These are phyloP conservation scores for Stemphylium beticola DNA, from an alignment of 2,329 filamentous ascomycete species.

Conservation along the genomic window DNA sequence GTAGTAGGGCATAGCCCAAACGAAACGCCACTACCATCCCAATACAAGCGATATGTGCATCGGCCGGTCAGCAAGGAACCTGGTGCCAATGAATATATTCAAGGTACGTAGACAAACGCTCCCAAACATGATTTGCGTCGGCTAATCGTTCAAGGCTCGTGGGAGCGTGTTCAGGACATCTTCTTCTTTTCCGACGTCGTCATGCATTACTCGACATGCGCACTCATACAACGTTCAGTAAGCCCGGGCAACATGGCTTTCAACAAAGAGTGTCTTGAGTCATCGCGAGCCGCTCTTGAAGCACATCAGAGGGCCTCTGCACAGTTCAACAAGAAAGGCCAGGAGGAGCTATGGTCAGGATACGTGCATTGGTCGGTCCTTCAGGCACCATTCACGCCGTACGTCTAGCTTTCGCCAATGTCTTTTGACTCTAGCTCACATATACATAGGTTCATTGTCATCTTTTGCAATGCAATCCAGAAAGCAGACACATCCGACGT, in stretches of 20 bases:
- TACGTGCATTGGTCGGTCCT: constrained; percentile 41
- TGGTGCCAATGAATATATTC: constrained; percentile 16
- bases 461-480: constrained; percentile 59
- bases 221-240: constrained; percentile 42
- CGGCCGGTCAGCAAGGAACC: constrained; percentile 1
- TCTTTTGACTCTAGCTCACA: neutral
- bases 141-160: constrained; percentile 10
- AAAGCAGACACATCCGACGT: constrained; percentile 62
- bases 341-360: constrained; percentile 43
- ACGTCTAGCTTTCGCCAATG: neutral
- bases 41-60: constrained; percentile 19
- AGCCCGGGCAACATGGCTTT: constrained; percentile 42
- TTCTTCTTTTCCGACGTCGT: constrained; percentile 43
- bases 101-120: constrained; percentile 7
- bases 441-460: constrained; percentile 50
- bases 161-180: constrained; percentile 35
- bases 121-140: neutral
- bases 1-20: constrained; percentile 22
- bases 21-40: constrained; percentile 34
- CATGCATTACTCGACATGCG: constrained; percentile 42
- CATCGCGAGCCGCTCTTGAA: constrained; percentile 39
- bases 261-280: constrained; percentile 40
- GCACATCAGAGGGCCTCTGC: constrained; percentile 37
- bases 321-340: constrained; percentile 41
- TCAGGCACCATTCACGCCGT: constrained; percentile 56